Evolutionary conservation across 805 yeast genomes (phyloP), one percentile per base, ranked within the genome.

Genomic region (Ogataea saltuana): DNA sequence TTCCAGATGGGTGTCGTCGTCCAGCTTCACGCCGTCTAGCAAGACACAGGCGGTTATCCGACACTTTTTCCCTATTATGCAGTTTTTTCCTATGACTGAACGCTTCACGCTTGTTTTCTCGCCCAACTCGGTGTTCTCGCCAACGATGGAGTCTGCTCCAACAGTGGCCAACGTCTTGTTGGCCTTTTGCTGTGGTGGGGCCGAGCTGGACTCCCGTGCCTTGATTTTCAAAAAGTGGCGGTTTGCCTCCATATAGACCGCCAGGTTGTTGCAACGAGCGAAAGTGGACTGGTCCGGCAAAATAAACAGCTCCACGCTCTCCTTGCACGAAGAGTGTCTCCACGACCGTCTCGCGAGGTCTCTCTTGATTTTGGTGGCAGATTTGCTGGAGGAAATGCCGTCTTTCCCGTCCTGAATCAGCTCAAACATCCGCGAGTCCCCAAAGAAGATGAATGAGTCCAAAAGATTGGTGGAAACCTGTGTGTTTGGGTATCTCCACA

Each of bases 341-440:
- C 99, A 93, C 1, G 96, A 83, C 50, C 95, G 78, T 64, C 98
- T 78, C 3, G 95, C 95, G 45, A 91, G 66, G 58, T 89, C 96
- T 58, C 98, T 78, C 31, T 89, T 76, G 18, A 90, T 72, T 58
- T 85, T 85, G 17, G 76, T 75, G 27, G 81, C 66, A 4, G 88
- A 73, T 50, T 80, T 73, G 45, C 67, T 67, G 18, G 59, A 49
- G 36, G 38, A 42, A n/a, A 22, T 50, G 49, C 44, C 46, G 46
- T 63, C 44, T 49, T 61, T 48, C 48, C 66, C 61, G 9, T 59
- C 60, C 13, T 68, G 68, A 18, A 87, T 68, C 10, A 84, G 68
- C 7, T 70, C 66, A 25, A 80, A 65, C 6, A 85, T 75, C 33
- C 76, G 71, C 10, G 69, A 67, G 29, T 79, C 72, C 55, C 85